These are phyloP conservation scores for Colletotrichum melonis DNA, from an alignment of 2,329 filamentous ascomycete species.

Conservation along the genomic window DNA sequence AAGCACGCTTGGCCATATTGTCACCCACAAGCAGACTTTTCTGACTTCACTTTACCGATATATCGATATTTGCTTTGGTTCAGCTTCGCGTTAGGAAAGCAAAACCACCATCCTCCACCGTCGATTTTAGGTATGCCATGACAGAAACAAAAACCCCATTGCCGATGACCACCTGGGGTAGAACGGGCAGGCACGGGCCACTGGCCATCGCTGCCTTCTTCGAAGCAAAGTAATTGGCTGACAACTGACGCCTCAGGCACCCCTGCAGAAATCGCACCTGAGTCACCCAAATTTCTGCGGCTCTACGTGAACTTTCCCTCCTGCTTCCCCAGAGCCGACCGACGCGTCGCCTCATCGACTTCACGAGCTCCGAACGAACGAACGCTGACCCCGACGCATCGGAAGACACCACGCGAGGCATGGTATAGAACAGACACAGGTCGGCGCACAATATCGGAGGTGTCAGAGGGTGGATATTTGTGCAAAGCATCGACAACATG, in stretches of 20 bases:
- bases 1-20: background rate
- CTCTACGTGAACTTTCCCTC: slow-evolving; percentile 37
- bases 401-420: slow-evolving; percentile 26
- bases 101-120: background rate
- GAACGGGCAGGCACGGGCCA: slow-evolving; percentile 29
- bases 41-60: background rate
- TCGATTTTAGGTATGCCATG: slow-evolving; percentile 31
- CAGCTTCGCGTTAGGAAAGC: background rate
- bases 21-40: background rate
- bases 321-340: slow-evolving; percentile 32
- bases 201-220: slow-evolving; percentile 9
- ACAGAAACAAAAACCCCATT: slow-evolving; percentile 11
- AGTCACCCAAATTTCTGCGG: slow-evolving; percentile 38
- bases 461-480: slow-evolving; percentile 27
- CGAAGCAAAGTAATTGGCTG: slow-evolving; percentile 25
- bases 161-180: slow-evolving; percentile 17
- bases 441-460: slow-evolving; percentile 32
- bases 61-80: background rate
- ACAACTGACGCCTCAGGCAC: slow-evolving; percentile 31
- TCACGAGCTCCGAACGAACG: slow-evolving; percentile 27
- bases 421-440: slow-evolving; percentile 25
- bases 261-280: slow-evolving; percentile 35
- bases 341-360: slow-evolving; percentile 35
- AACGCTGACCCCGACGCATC: slow-evolving; percentile 20
- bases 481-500: slow-evolving; percentile 31